These are phyloP conservation scores for Davidsoniella virescens DNA, from an alignment of 2,329 filamentous ascomycete genomes.

Conservation along the genomic window DNA sequence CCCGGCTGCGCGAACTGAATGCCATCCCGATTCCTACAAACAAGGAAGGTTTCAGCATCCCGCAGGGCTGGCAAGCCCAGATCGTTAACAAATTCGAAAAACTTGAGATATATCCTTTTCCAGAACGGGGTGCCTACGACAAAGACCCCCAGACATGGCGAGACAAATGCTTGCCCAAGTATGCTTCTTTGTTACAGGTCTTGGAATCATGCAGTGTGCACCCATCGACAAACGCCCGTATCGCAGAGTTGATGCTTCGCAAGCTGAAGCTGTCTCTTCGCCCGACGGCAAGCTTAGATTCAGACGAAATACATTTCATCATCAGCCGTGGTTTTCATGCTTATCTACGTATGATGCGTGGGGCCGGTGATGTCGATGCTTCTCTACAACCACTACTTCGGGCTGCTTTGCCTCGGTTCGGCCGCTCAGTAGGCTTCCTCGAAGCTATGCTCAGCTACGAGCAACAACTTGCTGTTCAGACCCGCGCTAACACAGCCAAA, in stretches of 20 bases:
- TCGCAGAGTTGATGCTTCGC: constrained; percentile 47
- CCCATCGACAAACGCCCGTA: constrained; percentile 48
- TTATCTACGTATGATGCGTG: constrained; percentile 49
- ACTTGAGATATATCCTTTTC: constrained; percentile 47
- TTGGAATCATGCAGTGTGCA: constrained; percentile 46
- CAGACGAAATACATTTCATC: constrained; percentile 54
- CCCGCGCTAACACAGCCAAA: not conserved
- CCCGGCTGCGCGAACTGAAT: constrained; percentile 41
- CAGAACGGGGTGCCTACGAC: constrained; percentile 44
- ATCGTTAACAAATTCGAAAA: constrained; percentile 54
- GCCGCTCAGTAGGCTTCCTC: constrained; percentile 48
- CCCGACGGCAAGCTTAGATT: constrained; percentile 40
- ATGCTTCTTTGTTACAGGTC: constrained; percentile 49
- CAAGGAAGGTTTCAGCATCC: constrained; percentile 38
- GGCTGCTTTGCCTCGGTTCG: constrained; percentile 49
- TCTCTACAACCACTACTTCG: constrained; percentile 50
- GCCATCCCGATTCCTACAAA: constrained; percentile 37
- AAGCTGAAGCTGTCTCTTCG: constrained; percentile 50
- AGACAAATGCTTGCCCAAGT: constrained; percentile 47
- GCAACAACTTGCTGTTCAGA: constrained; percentile 5
- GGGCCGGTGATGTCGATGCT: constrained; percentile 39
- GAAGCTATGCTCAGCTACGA: constrained; percentile 21
- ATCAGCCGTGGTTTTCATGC: constrained; percentile 59
- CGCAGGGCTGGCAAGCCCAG: constrained; percentile 55
- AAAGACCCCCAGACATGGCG: constrained; percentile 46